A percentile compares a stretch with the other conserved stretches of the same genome.
Conservation (phyloP, 495 filamentous ascomycete species). For the Alectoria sarmentosa region DNA sequence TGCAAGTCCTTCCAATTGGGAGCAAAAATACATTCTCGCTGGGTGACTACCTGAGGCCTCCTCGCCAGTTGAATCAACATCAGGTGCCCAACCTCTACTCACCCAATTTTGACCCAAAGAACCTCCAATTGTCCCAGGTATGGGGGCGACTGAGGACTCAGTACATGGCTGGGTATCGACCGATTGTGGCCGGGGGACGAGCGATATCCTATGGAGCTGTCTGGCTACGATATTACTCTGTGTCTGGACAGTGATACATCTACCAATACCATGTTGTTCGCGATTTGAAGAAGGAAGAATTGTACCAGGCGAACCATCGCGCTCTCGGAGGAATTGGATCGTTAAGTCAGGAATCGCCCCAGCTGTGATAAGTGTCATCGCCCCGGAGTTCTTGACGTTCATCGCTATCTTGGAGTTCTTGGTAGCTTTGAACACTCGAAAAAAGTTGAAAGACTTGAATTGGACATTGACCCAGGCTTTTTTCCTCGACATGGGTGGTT, state of each 20-base stretch:
- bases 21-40: background rate
- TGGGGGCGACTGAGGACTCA: background rate
- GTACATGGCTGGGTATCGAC: constrained; percentile 22
- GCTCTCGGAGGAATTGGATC: constrained; percentile 16
- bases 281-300: background rate
- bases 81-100: too few species aligned
- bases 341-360: constrained; percentile 8
- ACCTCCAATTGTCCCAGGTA: background rate
- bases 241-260: constrained; percentile 16
- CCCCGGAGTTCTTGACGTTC: constrained; percentile 21
- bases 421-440: background rate
- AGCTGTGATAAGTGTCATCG: constrained; percentile 19
- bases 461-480: background rate
- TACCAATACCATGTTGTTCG: background rate
- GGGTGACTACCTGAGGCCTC: background rate
- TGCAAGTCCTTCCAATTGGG: background rate
- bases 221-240: constrained; percentile 26
- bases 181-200: constrained; percentile 24
- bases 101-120: background rate
- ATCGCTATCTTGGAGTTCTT: background rate
- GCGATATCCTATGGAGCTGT: constrained; percentile 26
- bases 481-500: background rate
- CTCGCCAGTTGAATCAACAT: too few species aligned
- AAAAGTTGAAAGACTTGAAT: background rate
- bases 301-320: constrained; percentile 5